A percentile compares a stretch with the other conserved stretches of the same genome.
phyloP scores from a whole-genome alignment of 176 grass and related monocot species.

The Zoysia pacifica region DNA sequence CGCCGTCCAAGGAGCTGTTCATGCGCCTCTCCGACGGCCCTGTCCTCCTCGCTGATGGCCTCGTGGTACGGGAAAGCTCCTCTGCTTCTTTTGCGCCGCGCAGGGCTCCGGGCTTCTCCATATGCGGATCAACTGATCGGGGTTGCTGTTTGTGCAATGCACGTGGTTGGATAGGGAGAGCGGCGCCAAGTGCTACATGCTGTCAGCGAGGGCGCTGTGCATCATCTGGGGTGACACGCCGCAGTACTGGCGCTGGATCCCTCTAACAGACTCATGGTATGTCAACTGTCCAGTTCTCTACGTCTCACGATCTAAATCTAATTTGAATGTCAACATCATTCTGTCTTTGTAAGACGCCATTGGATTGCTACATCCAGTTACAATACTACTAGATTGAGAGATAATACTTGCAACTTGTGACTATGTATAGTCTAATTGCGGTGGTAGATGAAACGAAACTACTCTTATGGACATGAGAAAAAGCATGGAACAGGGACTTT shows the following conservation, averaged over 20 bases:
- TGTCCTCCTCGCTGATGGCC: constrained; percentile 46
- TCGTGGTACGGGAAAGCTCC: constrained; percentile 23
- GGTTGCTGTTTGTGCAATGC: constrained; percentile 32
- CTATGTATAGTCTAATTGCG: not conserved
- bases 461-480: no score
- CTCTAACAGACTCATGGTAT: constrained; percentile 53
- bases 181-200: constrained; percentile 62
- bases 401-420: not conserved
- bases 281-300: not conserved
- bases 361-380: not conserved
- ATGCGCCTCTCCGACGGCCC: constrained; percentile 46
- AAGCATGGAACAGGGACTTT: not conserved
- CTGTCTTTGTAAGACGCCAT: not conserved
- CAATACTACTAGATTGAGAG: not conserved
- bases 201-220: constrained; percentile 51
- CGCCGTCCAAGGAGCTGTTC: constrained; percentile 45
- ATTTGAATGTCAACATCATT: no score
- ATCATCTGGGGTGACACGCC: constrained; percentile 54
- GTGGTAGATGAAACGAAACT: no score
- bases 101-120: not conserved
- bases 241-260: constrained; percentile 46
- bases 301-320: no score
- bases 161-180: constrained; percentile 55
- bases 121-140: not conserved
- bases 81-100: not conserved